phyloP scores from a whole-genome alignment of 1,284 basidiomycete genomes.

The Heterobasidion annosum region DNA sequence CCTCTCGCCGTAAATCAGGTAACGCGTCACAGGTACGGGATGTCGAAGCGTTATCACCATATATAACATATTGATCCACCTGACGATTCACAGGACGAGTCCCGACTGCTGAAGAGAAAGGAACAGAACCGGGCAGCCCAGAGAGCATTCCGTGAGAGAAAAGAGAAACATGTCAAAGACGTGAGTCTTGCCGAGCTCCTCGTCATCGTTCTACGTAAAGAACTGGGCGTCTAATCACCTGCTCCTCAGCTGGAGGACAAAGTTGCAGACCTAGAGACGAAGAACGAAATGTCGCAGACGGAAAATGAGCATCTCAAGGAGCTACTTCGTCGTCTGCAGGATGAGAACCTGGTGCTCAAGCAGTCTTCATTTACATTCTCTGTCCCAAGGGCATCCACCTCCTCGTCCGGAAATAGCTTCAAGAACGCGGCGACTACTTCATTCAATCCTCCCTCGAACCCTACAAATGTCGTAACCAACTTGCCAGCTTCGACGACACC shows the following conservation, averaged over 20 bases:
- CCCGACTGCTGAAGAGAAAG: constrained; percentile 69
- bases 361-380: constrained; percentile 69
- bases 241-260: constrained; percentile 67
- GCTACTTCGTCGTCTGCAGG: constrained; percentile 65
- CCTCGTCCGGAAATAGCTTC: constrained; percentile 8
- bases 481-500: constrained; percentile 2
- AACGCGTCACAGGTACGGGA: constrained; percentile 22
- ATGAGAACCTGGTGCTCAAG: constrained; percentile 69
- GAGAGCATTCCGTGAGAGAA: constrained; percentile 78
- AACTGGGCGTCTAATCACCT: constrained; percentile 8
- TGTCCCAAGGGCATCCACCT: constrained; percentile 37
- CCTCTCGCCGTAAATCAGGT: constrained; percentile 32
- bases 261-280: constrained; percentile 69
- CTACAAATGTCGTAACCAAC: not conserved
- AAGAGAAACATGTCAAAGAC: constrained; percentile 84
- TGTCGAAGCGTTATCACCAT: not conserved
- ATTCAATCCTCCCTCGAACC: constrained; percentile 11
- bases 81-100: constrained; percentile 59
- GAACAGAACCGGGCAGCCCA: constrained; percentile 84
- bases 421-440: constrained; percentile 12
- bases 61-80: not conserved
- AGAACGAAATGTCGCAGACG: constrained; percentile 52
- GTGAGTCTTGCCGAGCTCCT: constrained; percentile 34
- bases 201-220: not conserved
- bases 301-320: constrained; percentile 79